Base-by-base conservation (phyloP, 768 basidiomycete genomes). In the Lentinula sp. region DNA sequence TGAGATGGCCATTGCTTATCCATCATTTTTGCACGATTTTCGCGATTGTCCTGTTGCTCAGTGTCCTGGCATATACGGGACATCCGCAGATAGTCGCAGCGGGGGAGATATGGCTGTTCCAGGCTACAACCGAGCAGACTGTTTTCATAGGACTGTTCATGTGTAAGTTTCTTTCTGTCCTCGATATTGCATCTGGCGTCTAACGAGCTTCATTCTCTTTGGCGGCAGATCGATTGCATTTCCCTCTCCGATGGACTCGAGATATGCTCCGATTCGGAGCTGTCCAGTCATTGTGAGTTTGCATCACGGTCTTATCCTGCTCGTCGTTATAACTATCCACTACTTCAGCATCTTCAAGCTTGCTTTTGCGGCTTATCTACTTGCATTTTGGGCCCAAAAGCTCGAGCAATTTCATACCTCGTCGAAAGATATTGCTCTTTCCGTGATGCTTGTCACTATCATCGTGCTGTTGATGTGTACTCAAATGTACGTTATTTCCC, bases 11-110 rank as follows among this genome's bases (percentile, higher is more conserved):
- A 13, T 16, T 56, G 18, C 21, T 56, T 7, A 56, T 56, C 3
- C 54, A 56, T 40, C 54, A 56, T 56, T 56, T 56, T 31, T 56
- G 34, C 35, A 56, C 54, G 39, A 43, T 56, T 16, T 56, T 56
- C 13, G 32, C 54, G 7, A 56, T 56, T 42, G 54, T 56, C n/a
- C 21, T 56, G 54, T 43, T 56, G 37, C 54, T 56, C 13, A 56
- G 54, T n/a, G 54, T 56, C 9, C 16, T 40, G 37, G 32, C 35
- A 3, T 43, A 43, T 13, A 56, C 54, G 15, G 28, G 21, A 42
- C 54, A 56, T 43, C 54, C 54, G 1, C 31, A 31, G 11, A 23
- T 56, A 13, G 35, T 56, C 13, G 54, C 31, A 3, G 54, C 54
- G 40, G 54, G 54, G 4, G 40, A 56, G 13, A 56, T 56, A 11